Base-by-base conservation (phyloP, 495 filamentous ascomycete genomes). In the Penicillium tannophilum region DNA sequence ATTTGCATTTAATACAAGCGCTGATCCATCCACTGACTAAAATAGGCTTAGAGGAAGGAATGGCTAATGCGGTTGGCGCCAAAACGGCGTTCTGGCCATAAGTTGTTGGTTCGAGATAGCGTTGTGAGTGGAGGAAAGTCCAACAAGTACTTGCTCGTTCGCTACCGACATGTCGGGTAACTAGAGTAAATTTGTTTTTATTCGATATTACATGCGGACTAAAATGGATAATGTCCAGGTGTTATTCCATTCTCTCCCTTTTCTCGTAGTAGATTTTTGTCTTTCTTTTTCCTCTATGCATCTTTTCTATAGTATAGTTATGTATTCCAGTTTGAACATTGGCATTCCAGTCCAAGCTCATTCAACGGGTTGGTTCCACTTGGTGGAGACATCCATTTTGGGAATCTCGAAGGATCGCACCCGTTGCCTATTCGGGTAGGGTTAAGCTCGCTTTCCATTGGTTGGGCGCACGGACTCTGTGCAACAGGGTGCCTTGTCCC, bases 341-440 rank as follows among this genome's bases (percentile, higher is more conserved):
- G 14, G 14, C 14, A 41, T 41, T 36, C 33, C 33, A 36, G 39
- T 41, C 39, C 39, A 41, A 41, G 39, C 39, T 41, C 16, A 36
- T 36, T 1, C 16, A 26, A 28, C 45, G 26, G 45, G 26, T 46
- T 43, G 28, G n/a, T 53, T 42, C 45, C 20, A 36, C 33, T 11
- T 1, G 12, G 33, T 36, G 33, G 33, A 12, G 33, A 2, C 16
- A 16, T 41, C 45, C 44, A 28, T 11, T 62, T 60, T 53, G 41
- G 60, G 65, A 49, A 50, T 57, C 56, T 57, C 62, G 52, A 58
- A 63, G 57, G 61, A 56, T 61, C 57, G 44, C 42, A 46, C 51
- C 31, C 36, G 52, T 58, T 46, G 6, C 64, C 58, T 46, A 31
- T 26, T 49, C 26, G 11, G 52, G 17, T 42, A 20, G 17, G 23